phyloP scores from a whole-genome alignment of 257 asterid genomes.

The Capsicum baccatum region DNA sequence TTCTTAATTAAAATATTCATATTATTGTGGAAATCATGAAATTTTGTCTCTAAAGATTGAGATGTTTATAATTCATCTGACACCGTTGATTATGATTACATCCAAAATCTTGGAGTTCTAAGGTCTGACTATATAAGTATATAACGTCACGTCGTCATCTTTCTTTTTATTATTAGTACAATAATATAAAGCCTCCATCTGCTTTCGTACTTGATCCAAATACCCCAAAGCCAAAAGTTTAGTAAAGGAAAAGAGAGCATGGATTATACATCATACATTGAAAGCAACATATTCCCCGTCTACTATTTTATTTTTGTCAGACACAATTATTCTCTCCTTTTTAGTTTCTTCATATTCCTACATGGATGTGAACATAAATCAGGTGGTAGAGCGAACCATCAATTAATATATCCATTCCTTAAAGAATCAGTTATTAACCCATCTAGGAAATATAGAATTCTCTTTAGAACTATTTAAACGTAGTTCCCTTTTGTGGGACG shows the following conservation, averaged over 20 bases:
- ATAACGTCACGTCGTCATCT: conserved; percentile 31
- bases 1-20: neutral
- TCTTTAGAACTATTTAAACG: neutral
- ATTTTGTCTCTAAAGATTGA: neutral
- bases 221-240: conserved; percentile 24
- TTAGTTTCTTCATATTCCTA: neutral
- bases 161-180: conserved; percentile 18
- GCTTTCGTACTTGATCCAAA: conserved; percentile 41
- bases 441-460: neutral
- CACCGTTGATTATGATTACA: no score
- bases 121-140: neutral
- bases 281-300: conserved; percentile 50
- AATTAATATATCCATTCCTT: neutral
- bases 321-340: neutral
- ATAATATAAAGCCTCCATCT: conserved; percentile 34
- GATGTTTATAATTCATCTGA: neutral
- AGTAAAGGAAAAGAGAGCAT: conserved; percentile 36
- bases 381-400: neutral
- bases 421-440: neutral
- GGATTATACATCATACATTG: conserved; percentile 30
- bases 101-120: neutral
- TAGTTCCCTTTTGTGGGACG: neutral
- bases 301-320: neutral
- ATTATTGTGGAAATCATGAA: neutral
- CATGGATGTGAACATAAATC: conserved; percentile 11